Evolutionary conservation across 2,329 filamentous ascomycete genomes (phyloP), one percentile per base, ranked within the genome.

Genomic region (Aspergillus terreus): DNA sequence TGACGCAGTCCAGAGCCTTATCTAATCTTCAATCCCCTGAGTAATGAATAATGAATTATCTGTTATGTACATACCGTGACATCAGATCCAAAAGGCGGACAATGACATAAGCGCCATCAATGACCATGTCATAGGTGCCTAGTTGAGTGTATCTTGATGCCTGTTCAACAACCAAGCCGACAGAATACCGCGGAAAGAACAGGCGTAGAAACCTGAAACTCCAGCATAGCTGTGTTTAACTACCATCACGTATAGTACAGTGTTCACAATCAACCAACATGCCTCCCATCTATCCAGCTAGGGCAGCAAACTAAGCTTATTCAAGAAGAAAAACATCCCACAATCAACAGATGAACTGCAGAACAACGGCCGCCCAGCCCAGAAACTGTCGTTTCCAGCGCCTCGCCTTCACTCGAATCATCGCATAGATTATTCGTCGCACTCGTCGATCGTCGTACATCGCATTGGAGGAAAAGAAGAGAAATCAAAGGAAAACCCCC

Each of bases 361-460:
- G 47, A 46, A 43, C 25, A 40, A 19, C 6, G 14, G 4, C 21
- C 32, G 32, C 15, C 23, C 30, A 23, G 27, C 38, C 19, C 15
- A 33, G 9, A 6, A 17, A 4, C 15, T 9, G 17, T 32, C 25
- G 40, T 33, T 35, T 45, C 35, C 35, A 51, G 43, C 32, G 43
- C 41, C 47, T 21, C 36, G 33, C 23, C 46, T 45, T 55, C 51
- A 14, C 51, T 46, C 42, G 27, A 52, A 53, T 51, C 52, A 49
- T 60, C 51, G 52, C 50, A 55, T 43, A 55, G 44, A 51, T 44
- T 52, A 23, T 56, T 59, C 60, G 54, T 65, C 52, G 49, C 55
- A 53, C 58, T 61, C 58, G 44, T 62, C 47, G 48, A 57, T 49
- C 47, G 50, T 60, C 54, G 51, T 59, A 60, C 56, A 57, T 57